Base-by-base conservation (phyloP, 371 early-diverging fungal genomes). In the Mucor lusitanicus region DNA sequence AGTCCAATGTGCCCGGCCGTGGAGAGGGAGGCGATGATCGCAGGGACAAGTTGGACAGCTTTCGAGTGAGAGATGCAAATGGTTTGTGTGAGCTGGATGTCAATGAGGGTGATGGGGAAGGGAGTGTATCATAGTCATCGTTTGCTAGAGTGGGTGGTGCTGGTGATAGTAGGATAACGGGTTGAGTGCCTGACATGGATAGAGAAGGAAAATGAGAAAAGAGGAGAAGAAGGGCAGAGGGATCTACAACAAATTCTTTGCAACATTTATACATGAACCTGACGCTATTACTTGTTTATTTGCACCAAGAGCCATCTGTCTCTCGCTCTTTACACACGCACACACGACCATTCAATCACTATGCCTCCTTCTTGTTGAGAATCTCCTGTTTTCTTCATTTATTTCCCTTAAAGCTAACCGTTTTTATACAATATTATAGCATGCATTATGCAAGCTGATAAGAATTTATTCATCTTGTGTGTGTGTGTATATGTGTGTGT, bases 151-250 rank as follows among this genome's bases (percentile, higher is more conserved):
- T 17, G 33, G 56, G 63, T 53, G 35, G 56, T 32, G 66, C 54
- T 42, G 65, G 68, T 54, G 68, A 72, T 64, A 72, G 30, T 44
- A 72, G 28, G 19, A 72, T 68, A 8, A 68, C 65, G 50, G 72
- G 72, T 28, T 64, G 63, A 19, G 33, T n/a, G 13, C 23, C 50
- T 54, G n/a, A 25, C 19, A 30, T 61, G 30, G 9, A 28, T 35
- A 21, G 54, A 44, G 39, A 40, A 66, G 23, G 32, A 30, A 44
- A 54, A n/a, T 7, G 27, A 56, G 28, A 42, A 56, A 56, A 56
- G 8, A 39, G 37, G 48, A 28, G 62, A 21, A 67, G 25, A 60
- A 37, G 33, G 33, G 39, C 19, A 53, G 3, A 8, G 11, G 19
- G 19, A 59, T 53, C n/a, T 33, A 56, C 21, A 54, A 19, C 27